Base-by-base conservation (phyloP, 192 early-diverging fungal genomes). In the Podila horticola region DNA sequence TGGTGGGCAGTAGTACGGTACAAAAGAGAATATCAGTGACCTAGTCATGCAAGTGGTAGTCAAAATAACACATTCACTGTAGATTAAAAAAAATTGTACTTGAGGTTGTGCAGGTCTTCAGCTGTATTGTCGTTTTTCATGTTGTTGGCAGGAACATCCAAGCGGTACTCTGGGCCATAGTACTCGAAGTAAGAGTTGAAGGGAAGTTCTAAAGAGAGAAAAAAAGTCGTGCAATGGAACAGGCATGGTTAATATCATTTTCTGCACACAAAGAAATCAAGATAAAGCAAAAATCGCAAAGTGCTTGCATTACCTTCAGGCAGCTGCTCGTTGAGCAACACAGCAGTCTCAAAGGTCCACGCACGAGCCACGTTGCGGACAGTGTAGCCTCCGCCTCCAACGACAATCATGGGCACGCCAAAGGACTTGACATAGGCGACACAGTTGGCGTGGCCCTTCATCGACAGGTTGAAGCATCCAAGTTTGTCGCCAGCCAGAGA, bases 321-420 rank as follows among this genome's bases (percentile, higher is more conserved):
- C 24, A 96, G 72, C 13, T 89, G 86, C 74, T 94, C 82, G 20
- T 91, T 94, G 15, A 96, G 89, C 4, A 95, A 90, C 9, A 97
- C 87, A 9, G 93, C 93, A 8, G 97, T 99, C 79, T 98, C 96
- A 82, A 95, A 96, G 0, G 95, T 93, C 98, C 98, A 99, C 29
- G 95, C 94, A 34, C 97, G 84, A 12, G 95, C 92, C 3, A 99
- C 98, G 73, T 99, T 99, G n/a, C 95, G 88, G 71, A 98, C 95
- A 0, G 97, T 99, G 72, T 99, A 99, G 13, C 98, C 98, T 50
- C 98, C 98, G 8, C 98, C 98, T 52, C 98, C 98, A 28, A 99
- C 86, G 26, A 98, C 90, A 69, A 99, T 70, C 67, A 97, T 89
- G 7, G 98, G 98, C 22, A 99, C 85, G 72, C 95, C 93, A 69